Conservation (phyloP, 2,329 filamentous ascomycete genomes). For the Colletotrichum euphorbiae region DNA sequence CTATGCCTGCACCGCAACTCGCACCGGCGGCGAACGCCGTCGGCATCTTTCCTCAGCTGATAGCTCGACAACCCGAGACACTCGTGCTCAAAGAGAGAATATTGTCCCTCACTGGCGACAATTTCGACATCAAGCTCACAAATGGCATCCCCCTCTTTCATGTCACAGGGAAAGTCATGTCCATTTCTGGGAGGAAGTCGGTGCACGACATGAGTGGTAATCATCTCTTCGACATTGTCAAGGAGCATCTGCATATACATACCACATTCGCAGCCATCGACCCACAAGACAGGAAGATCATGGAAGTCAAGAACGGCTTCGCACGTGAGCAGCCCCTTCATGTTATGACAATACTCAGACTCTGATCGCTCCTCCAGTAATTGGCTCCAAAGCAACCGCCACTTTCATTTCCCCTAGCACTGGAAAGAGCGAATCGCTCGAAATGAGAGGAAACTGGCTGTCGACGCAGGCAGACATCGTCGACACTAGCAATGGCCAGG, state of each 20-base stretch:
- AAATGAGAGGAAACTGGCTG: conserved; percentile 72
- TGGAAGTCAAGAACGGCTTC: conserved; percentile 63
- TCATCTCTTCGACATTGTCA: conserved; percentile 69
- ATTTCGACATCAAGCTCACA: conserved; percentile 70
- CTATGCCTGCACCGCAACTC: conserved; percentile 39
- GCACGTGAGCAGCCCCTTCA: neutral
- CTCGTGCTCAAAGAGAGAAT: conserved; percentile 72
- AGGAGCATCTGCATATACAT: conserved; percentile 63
- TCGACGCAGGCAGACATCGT: conserved; percentile 69
- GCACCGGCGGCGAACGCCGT: conserved; percentile 48
- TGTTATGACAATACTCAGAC: neutral
- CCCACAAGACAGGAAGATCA: conserved; percentile 57
- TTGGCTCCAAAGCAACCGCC: conserved; percentile 65
- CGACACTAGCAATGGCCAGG: conserved; percentile 59
- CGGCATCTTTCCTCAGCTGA: conserved; percentile 54
- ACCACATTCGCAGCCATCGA: conserved; percentile 64
- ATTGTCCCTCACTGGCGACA: conserved; percentile 71
- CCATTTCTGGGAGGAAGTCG: conserved; percentile 66
- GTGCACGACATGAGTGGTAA: conserved; percentile 64
- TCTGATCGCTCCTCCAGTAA: conserved; percentile 51
- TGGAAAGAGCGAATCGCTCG: conserved; percentile 58
- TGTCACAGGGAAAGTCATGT: conserved; percentile 66
- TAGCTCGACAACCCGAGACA: conserved; percentile 56
- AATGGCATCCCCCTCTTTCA: conserved; percentile 66
- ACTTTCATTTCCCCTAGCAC: conserved; percentile 64